These are phyloP conservation scores for Kwoniella dejecticola DNA, from an alignment of 768 basidiomycete genomes.

Conservation along the genomic window DNA sequence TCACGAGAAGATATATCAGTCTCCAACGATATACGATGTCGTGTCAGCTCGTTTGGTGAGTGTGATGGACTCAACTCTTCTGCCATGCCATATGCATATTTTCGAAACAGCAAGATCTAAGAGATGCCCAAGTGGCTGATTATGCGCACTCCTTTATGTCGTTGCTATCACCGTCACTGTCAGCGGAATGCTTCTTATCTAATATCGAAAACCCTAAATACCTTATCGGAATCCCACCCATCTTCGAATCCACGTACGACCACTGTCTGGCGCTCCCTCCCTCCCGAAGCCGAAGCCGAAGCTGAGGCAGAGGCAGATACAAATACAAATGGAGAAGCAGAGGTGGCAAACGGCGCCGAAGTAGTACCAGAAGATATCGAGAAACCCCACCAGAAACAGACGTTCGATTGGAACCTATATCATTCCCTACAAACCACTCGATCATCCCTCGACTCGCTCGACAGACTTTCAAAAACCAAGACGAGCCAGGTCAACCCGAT, in stretches of 20 bases:
- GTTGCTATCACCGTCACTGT: too few species aligned
- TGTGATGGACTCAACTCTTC: too few species aligned
- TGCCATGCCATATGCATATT: slow-evolving; percentile 8
- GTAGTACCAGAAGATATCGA: not conserved
- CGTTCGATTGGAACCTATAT: slow-evolving; percentile 37
- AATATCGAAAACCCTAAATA: slow-evolving; percentile 32
- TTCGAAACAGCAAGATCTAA: not conserved
- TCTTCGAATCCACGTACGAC: slow-evolving; percentile 42
- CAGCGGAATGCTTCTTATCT: slow-evolving; percentile 46
- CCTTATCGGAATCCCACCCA: slow-evolving; percentile 37
- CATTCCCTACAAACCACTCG: slow-evolving; percentile 36
- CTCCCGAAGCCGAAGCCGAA: slow-evolving; percentile 15
- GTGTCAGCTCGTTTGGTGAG: slow-evolving; percentile 40
- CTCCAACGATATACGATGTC: slow-evolving; percentile 43
- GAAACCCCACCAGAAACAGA: slow-evolving; percentile 2
- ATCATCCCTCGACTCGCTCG: slow-evolving; percentile 16
- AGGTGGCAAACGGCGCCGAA: not conserved
- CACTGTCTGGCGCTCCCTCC: slow-evolving; percentile 39
- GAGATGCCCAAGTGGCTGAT: not conserved
- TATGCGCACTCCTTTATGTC: too few species aligned
- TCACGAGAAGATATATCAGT: slow-evolving; percentile 45
- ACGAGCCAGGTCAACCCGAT: slow-evolving; percentile 10
- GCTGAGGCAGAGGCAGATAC: not conserved
- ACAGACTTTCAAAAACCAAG: slow-evolving; percentile 22
- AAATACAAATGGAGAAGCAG: not conserved